Conservation (phyloP, 2,329 filamentous ascomycete genomes). For the Zelopaecilomyces penicillatus region DNA sequence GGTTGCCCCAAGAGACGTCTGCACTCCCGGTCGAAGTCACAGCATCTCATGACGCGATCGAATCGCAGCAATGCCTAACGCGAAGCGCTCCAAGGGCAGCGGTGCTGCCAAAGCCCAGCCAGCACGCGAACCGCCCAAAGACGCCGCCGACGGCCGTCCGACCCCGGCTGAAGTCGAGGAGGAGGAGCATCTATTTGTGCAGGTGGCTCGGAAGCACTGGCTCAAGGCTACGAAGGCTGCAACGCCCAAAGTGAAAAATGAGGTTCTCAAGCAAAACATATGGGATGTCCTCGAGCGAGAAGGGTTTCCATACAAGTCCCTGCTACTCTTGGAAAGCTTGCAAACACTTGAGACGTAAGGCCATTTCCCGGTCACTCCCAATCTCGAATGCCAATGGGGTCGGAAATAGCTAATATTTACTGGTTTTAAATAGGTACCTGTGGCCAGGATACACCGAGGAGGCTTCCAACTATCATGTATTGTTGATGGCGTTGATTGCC, state of each 20-base stretch:
- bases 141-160: constrained; percentile 31
- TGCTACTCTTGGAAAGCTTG: constrained; percentile 79
- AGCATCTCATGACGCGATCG: constrained; percentile 6
- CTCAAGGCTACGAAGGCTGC: constrained; percentile 53
- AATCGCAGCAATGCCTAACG: constrained; percentile 43
- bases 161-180: constrained; percentile 62
- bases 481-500: constrained; percentile 76
- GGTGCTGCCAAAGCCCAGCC: constrained; percentile 31
- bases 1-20: not conserved
- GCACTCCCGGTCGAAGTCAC: not conserved
- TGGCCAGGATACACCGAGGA: constrained; percentile 91
- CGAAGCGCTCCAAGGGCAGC: constrained; percentile 51
- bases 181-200: constrained; percentile 62
- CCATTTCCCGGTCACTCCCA: not conserved
- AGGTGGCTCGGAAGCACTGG: constrained; percentile 81
- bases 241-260: constrained; percentile 69
- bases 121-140: constrained; percentile 26
- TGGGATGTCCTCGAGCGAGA: constrained; percentile 85
- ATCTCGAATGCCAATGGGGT: not conserved
- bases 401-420: constrained; percentile 14
- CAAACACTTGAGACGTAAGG: constrained; percentile 75
- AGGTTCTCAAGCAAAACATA: constrained; percentile 76
- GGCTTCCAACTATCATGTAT: constrained; percentile 82
- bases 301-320: constrained; percentile 65
- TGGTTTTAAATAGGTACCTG: constrained; percentile 55